A percentile compares a stretch with the other conserved stretches of the same genome.
phyloP scores from a whole-genome alignment of 2,329 filamentous ascomycete species.

The Aureobasidium sp. region DNA sequence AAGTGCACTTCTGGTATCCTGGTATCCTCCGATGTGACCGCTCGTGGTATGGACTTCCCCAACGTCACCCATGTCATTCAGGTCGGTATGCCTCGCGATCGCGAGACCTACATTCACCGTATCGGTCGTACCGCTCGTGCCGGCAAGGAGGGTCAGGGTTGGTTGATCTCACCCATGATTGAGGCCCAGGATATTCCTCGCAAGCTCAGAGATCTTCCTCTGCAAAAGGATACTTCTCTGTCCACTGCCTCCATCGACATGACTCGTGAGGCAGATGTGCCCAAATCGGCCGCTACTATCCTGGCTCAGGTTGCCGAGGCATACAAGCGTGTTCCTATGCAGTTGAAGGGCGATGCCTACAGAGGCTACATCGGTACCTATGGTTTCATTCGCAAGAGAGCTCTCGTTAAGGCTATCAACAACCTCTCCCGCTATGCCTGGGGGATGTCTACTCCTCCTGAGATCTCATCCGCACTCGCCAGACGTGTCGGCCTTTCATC shows the following conservation, averaged over 20 bases:
- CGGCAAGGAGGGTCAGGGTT: slow-evolving; percentile 63
- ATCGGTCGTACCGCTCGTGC: slow-evolving; percentile 52
- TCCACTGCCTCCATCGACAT: slow-evolving; percentile 42
- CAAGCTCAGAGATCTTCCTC: slow-evolving; percentile 51
- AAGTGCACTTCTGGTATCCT: slow-evolving; percentile 46
- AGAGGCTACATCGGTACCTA: slow-evolving; percentile 48
- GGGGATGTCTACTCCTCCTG: slow-evolving; percentile 44
- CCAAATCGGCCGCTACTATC: slow-evolving; percentile 32
- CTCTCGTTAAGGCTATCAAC: slow-evolving; percentile 44
- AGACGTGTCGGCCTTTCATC: slow-evolving; percentile 20
- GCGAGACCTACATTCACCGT: slow-evolving; percentile 43
- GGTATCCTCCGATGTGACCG: slow-evolving; percentile 43
- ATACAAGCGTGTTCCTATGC: slow-evolving; percentile 33
- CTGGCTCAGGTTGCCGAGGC: slow-evolving; percentile 36
- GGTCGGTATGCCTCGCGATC: slow-evolving; percentile 35
- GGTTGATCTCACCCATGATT: slow-evolving; percentile 51
- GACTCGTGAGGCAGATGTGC: slow-evolving; percentile 30
- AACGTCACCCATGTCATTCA: slow-evolving; percentile 45
- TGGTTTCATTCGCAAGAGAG: slow-evolving; percentile 29
- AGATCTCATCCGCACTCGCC: slow-evolving; percentile 23
- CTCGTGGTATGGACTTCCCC: slow-evolving; percentile 45
- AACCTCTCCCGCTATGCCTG: slow-evolving; percentile 43
- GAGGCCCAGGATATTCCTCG: slow-evolving; percentile 43
- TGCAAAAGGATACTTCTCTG: slow-evolving; percentile 47
- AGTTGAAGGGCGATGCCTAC: slow-evolving; percentile 44